These are phyloP conservation scores for Stylosanthes scabra DNA, from an alignment of 331 rosid genomes.

Conservation along the genomic window DNA sequence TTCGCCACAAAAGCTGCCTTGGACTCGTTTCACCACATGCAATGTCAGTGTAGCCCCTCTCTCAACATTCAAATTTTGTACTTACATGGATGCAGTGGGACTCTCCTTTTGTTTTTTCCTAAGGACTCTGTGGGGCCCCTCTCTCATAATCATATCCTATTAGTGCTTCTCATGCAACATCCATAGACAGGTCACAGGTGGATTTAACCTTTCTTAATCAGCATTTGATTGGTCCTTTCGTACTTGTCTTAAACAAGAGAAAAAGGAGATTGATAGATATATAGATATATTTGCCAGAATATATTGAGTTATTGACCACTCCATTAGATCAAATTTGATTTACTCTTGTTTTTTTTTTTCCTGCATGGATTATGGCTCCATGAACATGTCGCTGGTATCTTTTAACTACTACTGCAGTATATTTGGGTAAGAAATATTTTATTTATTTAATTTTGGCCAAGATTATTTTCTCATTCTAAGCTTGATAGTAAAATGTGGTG, in stretches of 20 bases:
- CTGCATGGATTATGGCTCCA: constrained; percentile 58
- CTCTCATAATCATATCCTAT: constrained; percentile 18
- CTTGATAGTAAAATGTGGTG: constrained; percentile 16
- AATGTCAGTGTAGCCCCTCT: constrained; percentile 2
- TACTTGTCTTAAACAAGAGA: neutral
- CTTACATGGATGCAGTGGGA: constrained; percentile 6
- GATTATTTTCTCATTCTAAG: neutral
- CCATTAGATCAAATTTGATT: constrained; percentile 41
- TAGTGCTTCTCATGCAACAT: constrained; percentile 41
- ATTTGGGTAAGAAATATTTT: constrained; percentile 70
- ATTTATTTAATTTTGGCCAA: neutral
- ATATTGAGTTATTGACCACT: constrained; percentile 56
- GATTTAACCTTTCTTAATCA: constrained; percentile 7
- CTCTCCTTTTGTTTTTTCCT: constrained; percentile 35
- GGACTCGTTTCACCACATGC: constrained; percentile 58
- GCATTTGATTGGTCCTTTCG: constrained; percentile 19
- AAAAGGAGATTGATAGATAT: neutral
- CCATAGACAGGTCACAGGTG: constrained; percentile 13
- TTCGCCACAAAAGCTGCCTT: constrained; percentile 42
- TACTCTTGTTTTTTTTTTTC: constrained; percentile 39
- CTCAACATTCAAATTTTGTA: constrained; percentile 18
- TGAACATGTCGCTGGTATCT: constrained; percentile 32
- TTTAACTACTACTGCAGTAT: constrained; percentile 62
- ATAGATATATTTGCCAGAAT: neutral
- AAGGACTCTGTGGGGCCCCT: constrained; percentile 39